Base-by-base conservation (phyloP, 1,284 basidiomycete species). In the Dichomitus squalens region DNA sequence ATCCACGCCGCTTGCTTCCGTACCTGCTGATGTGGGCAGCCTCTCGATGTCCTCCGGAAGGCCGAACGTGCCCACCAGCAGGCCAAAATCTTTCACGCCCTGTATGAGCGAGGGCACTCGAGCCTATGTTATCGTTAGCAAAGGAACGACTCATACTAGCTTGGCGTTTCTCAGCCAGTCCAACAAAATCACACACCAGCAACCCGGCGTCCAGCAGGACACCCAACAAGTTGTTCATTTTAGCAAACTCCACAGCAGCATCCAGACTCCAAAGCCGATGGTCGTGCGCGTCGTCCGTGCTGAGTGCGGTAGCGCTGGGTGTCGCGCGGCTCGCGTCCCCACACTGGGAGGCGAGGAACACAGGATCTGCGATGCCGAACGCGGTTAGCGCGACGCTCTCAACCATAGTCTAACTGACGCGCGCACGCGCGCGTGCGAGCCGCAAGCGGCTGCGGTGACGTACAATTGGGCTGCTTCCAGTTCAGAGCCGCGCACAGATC, bases 381-480 rank as follows among this genome's bases (percentile, higher is more conserved):
- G 29, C 38, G 48, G 48, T 60, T 43, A 60, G 55, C 46, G 12
- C 36, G 41, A 25, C 16, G 39, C 47, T 23, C 25, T n/a, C 29
- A 4, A 38, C 29, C 29, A 35, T 50, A 50, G 48, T 44, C 43
- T 49, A 38, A 20, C 35, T 47, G 59, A 36, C 29, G 23, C 23
- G n/a, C 25, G 23, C 29, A 35, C 29, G 47, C 11, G 9, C 2
- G 29, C 2, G 33, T 8, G 52, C 16, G 35, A 51, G 38, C 12
- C n/a, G 18, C 51, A 40, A 58, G n/a, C n/a, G n/a, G n/a, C 29
- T 31, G 60, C 38, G 55, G 47, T 49, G 43, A 73, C 83, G 72
- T 75, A 91, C 94, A 98, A 73, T 99, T 99, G 16, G 97, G 97
- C 75, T 99, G 97, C 76, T 99, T 99, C 96, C 97, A 98, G 73